Evolutionary conservation across 305 asterid species (phyloP).

Genomic region (Rubia tinctorum): DNA sequence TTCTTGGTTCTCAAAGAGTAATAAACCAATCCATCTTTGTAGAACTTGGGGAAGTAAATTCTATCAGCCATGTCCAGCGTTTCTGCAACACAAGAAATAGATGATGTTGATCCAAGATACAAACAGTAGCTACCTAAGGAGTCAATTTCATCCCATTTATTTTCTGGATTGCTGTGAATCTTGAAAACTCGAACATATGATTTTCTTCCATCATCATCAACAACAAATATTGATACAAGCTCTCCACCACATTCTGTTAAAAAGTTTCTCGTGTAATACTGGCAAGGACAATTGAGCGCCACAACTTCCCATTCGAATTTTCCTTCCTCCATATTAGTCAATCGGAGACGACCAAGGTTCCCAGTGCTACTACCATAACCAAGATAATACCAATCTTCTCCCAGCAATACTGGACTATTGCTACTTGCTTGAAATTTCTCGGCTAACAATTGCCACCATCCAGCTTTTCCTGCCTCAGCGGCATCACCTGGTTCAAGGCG

Average conservation of each 20-base stretch:
- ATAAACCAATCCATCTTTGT: slow-evolving; percentile 5
- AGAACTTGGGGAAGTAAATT: not conserved
- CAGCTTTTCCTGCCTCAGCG: not conserved
- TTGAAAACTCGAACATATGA: not conserved
- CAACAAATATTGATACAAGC: slow-evolving; percentile 5
- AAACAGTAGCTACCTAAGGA: not conserved
- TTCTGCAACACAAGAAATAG: not conserved
- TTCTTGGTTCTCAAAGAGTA: slow-evolving; percentile 10
- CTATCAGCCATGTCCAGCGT: not conserved
- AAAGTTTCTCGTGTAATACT: not conserved
- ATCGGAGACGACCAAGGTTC: not conserved
- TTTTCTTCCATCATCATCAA: not conserved
- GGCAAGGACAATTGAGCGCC: not conserved
- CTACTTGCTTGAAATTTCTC: not conserved
- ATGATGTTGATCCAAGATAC: slow-evolving; percentile 8
- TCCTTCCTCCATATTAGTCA: not conserved
- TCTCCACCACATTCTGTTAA: slow-evolving; percentile 12
- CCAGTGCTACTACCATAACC: not conserved
- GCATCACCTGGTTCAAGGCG: not conserved
- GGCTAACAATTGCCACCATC: not conserved
- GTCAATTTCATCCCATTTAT: slow-evolving; percentile 4
- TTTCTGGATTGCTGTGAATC: too few species aligned
- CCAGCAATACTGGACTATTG: not conserved
- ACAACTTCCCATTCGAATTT: not conserved
- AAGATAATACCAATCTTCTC: not conserved